Base-by-base conservation (phyloP, 441 rosid genomes). In the Heliophila coronopifolia region DNA sequence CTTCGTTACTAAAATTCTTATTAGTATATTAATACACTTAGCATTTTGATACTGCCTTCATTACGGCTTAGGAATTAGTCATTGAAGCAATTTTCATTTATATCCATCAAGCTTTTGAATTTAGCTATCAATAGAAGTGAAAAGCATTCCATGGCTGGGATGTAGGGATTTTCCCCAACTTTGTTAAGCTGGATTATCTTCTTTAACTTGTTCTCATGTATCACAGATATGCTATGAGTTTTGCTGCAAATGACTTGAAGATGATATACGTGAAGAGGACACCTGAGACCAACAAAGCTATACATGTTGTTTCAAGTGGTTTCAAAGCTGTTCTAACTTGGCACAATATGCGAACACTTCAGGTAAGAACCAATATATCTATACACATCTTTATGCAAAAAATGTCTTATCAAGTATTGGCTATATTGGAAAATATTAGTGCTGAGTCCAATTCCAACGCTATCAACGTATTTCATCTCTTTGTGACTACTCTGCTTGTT, bases 261-360 rank as follows among this genome's bases (percentile, higher is more conserved):
- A 71, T 68, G 73, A 54, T 78, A 2, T 91, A 70, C 46, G 78
- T 80, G 77, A 81, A 82, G 59, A 83, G 94, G 73, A 77, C 90
- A 25, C 94, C 95, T 39, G 82, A 75, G 66, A 59, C 87, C 39
- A 81, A 61, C 79, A 91, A 86, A 70, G 66, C 73, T 19, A 66
- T 86, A 41, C 96, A 91, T 71, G 79, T 91, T 40, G 60, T 79
- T 58, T 82, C 96, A 56, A 86, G 98, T 67, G 87, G 92, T 24
- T 70, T 78, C 67, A 91, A 91, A 77, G 96, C 96, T 53, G 65
- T 60, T 50, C 64, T 68, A 11, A 73, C 88, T 12, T 91, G 98
- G 98, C 91, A 86, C 72, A 80, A 91, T 65, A 80, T 86, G 93
- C 80, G 77, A 67, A 84, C 89, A 33, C 94, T 91, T 64, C 98